A percentile compares a stretch with the other conserved stretches of the same genome.
phyloP scores from a whole-genome alignment of 148 eudicot genomes.

The Fagopyrum homotropicum region DNA sequence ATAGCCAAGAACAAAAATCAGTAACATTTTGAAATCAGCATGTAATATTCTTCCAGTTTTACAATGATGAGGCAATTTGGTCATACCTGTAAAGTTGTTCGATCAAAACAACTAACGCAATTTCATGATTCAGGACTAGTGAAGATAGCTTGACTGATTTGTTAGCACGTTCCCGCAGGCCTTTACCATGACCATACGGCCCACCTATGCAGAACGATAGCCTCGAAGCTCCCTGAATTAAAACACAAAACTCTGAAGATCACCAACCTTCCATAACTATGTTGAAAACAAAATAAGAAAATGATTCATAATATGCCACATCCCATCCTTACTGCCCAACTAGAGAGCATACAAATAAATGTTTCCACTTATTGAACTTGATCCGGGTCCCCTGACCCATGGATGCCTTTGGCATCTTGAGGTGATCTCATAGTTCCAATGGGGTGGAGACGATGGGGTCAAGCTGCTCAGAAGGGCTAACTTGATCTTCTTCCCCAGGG shows the following conservation, averaged over 20 bases:
- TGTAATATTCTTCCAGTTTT: not conserved
- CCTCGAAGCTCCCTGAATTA: conserved; percentile 57
- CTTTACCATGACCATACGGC: conserved; percentile 83
- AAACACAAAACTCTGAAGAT: not conserved
- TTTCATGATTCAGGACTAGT: conserved; percentile 70
- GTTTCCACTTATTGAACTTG: too few species aligned
- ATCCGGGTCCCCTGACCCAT: too few species aligned
- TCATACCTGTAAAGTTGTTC: conserved; percentile 83
- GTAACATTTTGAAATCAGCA: not conserved
- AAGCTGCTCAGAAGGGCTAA: too few species aligned
- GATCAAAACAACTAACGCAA: conserved; percentile 74
- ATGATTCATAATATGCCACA: too few species aligned
- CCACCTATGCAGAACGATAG: conserved; percentile 80
- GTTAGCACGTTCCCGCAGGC: conserved; percentile 57
- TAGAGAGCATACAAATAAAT: too few species aligned
- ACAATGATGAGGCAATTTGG: not conserved
- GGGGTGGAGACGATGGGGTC: too few species aligned
- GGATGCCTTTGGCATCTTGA: too few species aligned
- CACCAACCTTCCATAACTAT: not conserved
- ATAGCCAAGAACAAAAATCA: not conserved
- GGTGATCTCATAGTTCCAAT: too few species aligned
- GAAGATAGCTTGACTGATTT: conserved; percentile 64
- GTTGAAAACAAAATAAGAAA: not conserved
- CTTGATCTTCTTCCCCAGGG: too few species aligned
- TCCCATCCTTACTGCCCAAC: too few species aligned